phyloP scores from a whole-genome alignment of 2,329 filamentous ascomycete species.

The Xylaria sp. region DNA sequence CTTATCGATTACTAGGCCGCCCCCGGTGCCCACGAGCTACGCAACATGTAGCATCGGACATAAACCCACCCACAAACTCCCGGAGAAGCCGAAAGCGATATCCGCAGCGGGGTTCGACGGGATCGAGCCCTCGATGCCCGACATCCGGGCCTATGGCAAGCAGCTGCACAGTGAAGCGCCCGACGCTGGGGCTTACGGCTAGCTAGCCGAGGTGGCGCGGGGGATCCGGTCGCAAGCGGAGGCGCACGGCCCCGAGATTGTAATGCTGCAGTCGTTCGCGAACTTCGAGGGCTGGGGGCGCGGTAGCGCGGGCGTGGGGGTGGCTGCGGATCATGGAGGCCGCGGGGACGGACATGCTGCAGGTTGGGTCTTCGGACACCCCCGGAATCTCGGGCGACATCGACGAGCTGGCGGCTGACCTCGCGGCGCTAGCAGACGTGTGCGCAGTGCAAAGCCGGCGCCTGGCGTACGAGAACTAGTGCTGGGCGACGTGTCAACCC shows the following conservation, averaged over 20 bases:
- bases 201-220: slow-evolving; percentile 59
- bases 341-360: slow-evolving; percentile 71
- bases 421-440: slow-evolving; percentile 68
- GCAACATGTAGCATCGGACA: slow-evolving; percentile 43
- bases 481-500: slow-evolving; percentile 77
- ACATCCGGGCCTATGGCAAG: slow-evolving; percentile 68
- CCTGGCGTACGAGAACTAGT: slow-evolving; percentile 82
- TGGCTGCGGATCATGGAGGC: slow-evolving; percentile 77
- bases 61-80: slow-evolving; percentile 54
- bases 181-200: slow-evolving; percentile 62
- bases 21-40: slow-evolving; percentile 38
- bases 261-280: slow-evolving; percentile 77
- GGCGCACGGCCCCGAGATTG: slow-evolving; percentile 60
- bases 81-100: slow-evolving; percentile 66
- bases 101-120: slow-evolving; percentile 63
- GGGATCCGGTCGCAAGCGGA: slow-evolving; percentile 61
- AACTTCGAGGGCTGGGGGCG: slow-evolving; percentile 81
- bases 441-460: slow-evolving; percentile 61
- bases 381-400: slow-evolving; percentile 58
- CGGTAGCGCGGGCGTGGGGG: slow-evolving; percentile 65
- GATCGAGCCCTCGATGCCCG: slow-evolving; percentile 77
- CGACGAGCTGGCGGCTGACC: slow-evolving; percentile 61
- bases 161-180: slow-evolving; percentile 55
- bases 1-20: slow-evolving; percentile 33
- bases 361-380: slow-evolving; percentile 69